These are phyloP conservation scores for Drosera spatulata DNA, from an alignment of 179 eudicot genomes.

Conservation along the genomic window DNA sequence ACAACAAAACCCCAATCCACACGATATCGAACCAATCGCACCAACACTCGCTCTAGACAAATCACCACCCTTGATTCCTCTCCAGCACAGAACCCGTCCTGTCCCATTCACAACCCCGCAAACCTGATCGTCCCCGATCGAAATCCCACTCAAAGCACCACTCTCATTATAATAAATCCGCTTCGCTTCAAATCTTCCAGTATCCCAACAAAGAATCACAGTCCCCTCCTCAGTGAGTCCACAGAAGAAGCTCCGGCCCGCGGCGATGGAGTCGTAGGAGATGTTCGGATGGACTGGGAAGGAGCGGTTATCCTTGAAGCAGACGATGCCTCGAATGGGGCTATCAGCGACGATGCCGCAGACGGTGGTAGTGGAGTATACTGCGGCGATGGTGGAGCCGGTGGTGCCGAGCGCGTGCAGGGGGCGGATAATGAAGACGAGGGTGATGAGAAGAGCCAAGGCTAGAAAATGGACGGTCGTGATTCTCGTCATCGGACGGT, in stretches of 20 bases:
- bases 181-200: slow-evolving; percentile 31
- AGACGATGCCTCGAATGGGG: slow-evolving; percentile 33
- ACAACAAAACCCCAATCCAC: slow-evolving; percentile 70
- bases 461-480: background rate
- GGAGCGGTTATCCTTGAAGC: slow-evolving; percentile 19
- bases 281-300: slow-evolving; percentile 20
- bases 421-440: slow-evolving; percentile 14
- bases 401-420: slow-evolving; percentile 22
- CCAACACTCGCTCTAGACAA: slow-evolving; percentile 5
- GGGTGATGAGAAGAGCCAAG: background rate
- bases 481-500: background rate
- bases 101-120: slow-evolving; percentile 43
- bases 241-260: slow-evolving; percentile 60
- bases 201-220: slow-evolving; percentile 60
- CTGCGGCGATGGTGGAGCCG: slow-evolving; percentile 36
- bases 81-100: slow-evolving; percentile 52
- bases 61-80: slow-evolving; percentile 23
- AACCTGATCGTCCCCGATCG: slow-evolving; percentile 58
- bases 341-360: slow-evolving; percentile 52
- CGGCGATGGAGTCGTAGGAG: slow-evolving; percentile 59
- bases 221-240: slow-evolving; percentile 59
- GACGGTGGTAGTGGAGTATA: slow-evolving; percentile 35
- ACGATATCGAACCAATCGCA: slow-evolving; percentile 43
- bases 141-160: slow-evolving; percentile 23
- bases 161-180: slow-evolving; percentile 35